Evolutionary conservation across 805 yeast species (phyloP).

Genomic region (Hanseniaspora mollemarum): DNA sequence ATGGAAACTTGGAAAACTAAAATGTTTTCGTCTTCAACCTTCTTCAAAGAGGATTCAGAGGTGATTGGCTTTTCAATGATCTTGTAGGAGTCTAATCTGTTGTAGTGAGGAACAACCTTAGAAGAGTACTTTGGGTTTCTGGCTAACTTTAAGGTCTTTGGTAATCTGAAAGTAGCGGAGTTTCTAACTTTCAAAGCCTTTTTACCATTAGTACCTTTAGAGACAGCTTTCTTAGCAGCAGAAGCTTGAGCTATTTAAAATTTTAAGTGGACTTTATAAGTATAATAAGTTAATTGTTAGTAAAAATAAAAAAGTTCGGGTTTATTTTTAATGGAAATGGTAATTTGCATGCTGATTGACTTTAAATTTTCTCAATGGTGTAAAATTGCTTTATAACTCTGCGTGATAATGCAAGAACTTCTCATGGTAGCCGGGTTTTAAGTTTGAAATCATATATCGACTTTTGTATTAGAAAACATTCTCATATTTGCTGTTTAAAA

Average conservation of each 20-base stretch:
- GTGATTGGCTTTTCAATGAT: constrained; percentile 88
- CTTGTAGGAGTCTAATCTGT: constrained; percentile 93
- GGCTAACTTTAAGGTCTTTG: constrained; percentile 90
- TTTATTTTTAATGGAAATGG: background rate
- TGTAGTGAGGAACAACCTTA: constrained; percentile 94
- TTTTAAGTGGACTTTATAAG: background rate
- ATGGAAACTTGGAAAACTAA: constrained; percentile 96
- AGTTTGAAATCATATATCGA: too few relatives aligned
- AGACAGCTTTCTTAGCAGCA: constrained; percentile 97
- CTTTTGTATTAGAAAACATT: too few relatives aligned
- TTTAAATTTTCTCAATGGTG: background rate
- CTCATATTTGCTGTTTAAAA: too few relatives aligned
- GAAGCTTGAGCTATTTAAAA: constrained; percentile 58
- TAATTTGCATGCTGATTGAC: background rate
- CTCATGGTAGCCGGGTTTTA: too few relatives aligned
- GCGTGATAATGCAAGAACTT: too few relatives aligned
- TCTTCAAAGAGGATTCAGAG: constrained; percentile 97
- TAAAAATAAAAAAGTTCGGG: constrained; percentile 9
- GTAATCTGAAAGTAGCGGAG: constrained; percentile 87
- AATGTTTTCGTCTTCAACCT: constrained; percentile 98
- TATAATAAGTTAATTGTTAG: constrained; percentile 19
- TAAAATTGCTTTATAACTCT: too few relatives aligned
- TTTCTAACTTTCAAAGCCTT: constrained; percentile 91
- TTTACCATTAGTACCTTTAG: constrained; percentile 89
- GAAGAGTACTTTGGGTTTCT: constrained; percentile 91